Evolutionary conservation across 2,329 filamentous ascomycete genomes (phyloP), one percentile per base, ranked within the genome.

Genomic region (Colletotrichum sublineola): DNA sequence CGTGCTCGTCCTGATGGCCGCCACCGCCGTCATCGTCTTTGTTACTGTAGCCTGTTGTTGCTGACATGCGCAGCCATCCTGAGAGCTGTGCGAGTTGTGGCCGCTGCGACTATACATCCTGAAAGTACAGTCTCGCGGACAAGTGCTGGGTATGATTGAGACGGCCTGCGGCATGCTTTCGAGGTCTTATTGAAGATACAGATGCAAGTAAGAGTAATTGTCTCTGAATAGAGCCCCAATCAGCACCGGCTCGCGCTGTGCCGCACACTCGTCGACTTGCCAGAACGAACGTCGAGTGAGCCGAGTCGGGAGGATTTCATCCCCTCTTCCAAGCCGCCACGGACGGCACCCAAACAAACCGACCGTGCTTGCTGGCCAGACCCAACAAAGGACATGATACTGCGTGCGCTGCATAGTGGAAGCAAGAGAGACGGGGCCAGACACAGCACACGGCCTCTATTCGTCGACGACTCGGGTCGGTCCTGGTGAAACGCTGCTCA

Each of bases 261-360:
- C 18, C 58, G 29, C 58, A 44, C 42, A 11, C 24, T 20, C 15
- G 29, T 44, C n/a, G 14, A 46, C 14, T 7, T n/a, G 33, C 42
- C 11, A 62, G 3, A 62, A 20, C 9, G 38, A 24, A 20, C 20
- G 12, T 24, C 2, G 3, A 11, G 11, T 40, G 55, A n/a, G 55
- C 55, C 55, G n/a, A 57, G 55, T 36, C 55, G 42, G 60, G 42
- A 62, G 31, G 60, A 38, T 50, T 40, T 31, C 24, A 29, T 3
- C 14, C 29, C 29, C 9, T 24, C 48, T 52, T n/a, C 2, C 7
- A 20, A 48, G 20, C 11, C 48, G 24, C 11, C 48, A 52, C 1
- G 24, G 48, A 50, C 46, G 12, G 20, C 46, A 50, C 55, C 55
- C 24, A 24, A 24, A 24, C 24, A 24, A 24, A 24, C 14, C 0